Conservation (phyloP, 129 eudicot genomes). For the Artemisia argyi region DNA sequence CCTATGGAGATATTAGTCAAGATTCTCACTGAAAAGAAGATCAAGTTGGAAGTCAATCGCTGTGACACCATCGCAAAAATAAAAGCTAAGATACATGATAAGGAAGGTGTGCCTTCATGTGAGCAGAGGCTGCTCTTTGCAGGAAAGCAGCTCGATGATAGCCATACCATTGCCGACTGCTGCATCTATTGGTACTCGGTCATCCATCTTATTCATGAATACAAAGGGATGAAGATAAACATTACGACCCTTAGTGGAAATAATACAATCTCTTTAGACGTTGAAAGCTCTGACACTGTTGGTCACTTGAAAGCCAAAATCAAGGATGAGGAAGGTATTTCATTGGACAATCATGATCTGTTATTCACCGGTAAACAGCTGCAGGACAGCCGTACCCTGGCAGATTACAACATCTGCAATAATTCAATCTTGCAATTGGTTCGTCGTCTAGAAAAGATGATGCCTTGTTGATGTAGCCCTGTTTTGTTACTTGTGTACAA, state of each 20-base stretch:
- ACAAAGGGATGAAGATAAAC: no score
- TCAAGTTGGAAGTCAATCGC: no score
- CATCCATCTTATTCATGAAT: background rate
- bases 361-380: constrained; percentile 3
- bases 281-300: constrained; percentile 9
- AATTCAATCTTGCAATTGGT: constrained; percentile 13
- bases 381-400: constrained; percentile 14
- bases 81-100: background rate
- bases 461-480: no score
- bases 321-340: background rate
- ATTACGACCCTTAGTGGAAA: background rate
- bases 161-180: constrained; percentile 5
- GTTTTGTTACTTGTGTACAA: no score
- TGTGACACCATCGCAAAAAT: background rate
- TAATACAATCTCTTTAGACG: constrained; percentile 9
- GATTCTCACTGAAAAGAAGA: no score
- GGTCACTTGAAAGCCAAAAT: no score
- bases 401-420: constrained; percentile 11
- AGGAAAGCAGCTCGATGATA: no score
- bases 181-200: constrained; percentile 19
- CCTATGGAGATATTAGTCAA: no score
- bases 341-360: background rate
- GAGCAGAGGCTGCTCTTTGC: background rate
- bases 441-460: background rate
- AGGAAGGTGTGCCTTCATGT: background rate